A percentile compares a stretch with the other conserved stretches of the same genome.
phyloP scores from a whole-genome alignment of 352 stramenopile genomes.

The Phytopythium montanum region DNA sequence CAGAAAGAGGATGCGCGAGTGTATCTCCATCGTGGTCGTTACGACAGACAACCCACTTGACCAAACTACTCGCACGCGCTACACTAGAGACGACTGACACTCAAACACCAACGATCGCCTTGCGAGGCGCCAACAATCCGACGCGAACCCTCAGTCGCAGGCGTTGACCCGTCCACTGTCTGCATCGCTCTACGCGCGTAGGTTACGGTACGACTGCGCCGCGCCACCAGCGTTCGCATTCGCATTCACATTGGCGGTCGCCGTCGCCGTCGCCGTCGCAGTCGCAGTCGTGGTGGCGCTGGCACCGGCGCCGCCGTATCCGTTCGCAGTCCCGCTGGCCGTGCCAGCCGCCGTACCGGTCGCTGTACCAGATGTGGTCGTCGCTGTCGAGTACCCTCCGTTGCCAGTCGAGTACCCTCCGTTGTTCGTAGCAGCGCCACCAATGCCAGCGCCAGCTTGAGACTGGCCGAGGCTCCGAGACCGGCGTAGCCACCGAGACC shows the following conservation, averaged over 20 bases:
- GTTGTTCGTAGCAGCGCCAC: neutral
- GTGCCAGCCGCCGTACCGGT: neutral
- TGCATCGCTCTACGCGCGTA: neutral
- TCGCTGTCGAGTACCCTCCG: neutral
- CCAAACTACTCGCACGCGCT: neutral
- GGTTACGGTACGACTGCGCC: constrained; percentile 3
- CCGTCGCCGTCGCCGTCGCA: neutral
- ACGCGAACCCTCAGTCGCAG: no score
- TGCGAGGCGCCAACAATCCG: neutral
- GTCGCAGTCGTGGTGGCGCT: neutral
- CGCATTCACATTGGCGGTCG: neutral
- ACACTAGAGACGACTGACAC: neutral
- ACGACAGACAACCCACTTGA: no score
- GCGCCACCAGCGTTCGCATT: neutral
- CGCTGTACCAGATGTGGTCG: neutral
- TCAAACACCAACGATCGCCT: neutral
- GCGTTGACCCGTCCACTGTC: no score
- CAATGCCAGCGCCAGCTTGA: neutral
- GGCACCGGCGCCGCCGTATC: neutral
- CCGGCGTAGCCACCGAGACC: neutral
- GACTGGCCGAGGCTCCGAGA: neutral
- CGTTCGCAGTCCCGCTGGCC: neutral
- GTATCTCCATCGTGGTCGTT: neutral
- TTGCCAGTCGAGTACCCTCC: neutral
- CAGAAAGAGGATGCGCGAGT: neutral